Evolutionary conservation across 495 filamentous ascomycete species (phyloP), one percentile per base, ranked within the genome.

Genomic region (Trichoderma asperelloides): DNA sequence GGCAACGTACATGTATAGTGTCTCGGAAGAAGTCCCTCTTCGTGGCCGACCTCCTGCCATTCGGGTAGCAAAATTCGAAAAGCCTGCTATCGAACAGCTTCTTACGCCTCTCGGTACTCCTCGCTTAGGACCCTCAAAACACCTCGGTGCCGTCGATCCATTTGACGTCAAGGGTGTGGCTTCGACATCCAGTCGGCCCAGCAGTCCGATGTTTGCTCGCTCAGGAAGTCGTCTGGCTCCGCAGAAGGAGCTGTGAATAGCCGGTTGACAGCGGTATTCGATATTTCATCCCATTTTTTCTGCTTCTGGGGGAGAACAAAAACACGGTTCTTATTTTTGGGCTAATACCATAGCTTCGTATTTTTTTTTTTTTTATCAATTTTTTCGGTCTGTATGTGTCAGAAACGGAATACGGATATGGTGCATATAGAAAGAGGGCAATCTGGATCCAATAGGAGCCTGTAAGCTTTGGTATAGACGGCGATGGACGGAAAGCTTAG

Each of bases 1-100:
- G 64, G 88, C 93, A 28, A 96, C 91, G 4, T 96, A 90, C 67
- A 84, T 97, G 40, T 97, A 96, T 79, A 92, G 86, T 64, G 82
- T 81, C 13, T 75, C 79, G 25, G 79, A 86, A 41, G 78, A 81
- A 49, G 80, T 81, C 40, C 12, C 28, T 7, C 2, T 21, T 30
- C 80, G 84, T 55, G 75, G 75, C 49, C 82, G 86, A n/a, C 89
- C 90, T 11, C 85, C 90, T 16, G 89, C 91, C 13, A 91, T 96
- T 72, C 86, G 80, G 65, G 86, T 96, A 62, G 87, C 88, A 23
- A 83, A 79, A 47, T 92, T 88, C 71, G 92, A 96, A 72, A 95
- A 93, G 77, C 89, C 78, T 11, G 86, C 78, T 40, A 80, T 81
- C 74, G 87, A 79, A 37, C 40, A 12, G 3, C 37, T 65, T 27